Percentiles rank a stretch among this genome's conserved stretches.
phyloP scores from a whole-genome alignment of 75 land plant species.

The Cupressus sempervirens region DNA sequence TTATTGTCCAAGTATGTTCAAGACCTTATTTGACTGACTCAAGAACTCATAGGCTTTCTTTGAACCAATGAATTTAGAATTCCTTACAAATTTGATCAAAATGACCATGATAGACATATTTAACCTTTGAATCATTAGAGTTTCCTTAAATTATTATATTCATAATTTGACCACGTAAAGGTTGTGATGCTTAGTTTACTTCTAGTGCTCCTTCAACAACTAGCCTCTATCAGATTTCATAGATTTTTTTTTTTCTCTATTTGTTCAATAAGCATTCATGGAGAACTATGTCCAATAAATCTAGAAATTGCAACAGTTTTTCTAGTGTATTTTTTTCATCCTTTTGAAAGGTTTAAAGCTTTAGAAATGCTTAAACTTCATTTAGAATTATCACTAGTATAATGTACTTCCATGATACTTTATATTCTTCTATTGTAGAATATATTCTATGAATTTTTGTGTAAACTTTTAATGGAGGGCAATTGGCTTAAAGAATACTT shows the following conservation, averaged over 20 bases:
- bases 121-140: too few relatives aligned
- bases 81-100: too few relatives aligned
- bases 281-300: neutral
- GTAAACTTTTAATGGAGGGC: neutral
- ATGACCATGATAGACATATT: too few relatives aligned
- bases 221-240: conserved; percentile 76
- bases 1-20: too few relatives aligned
- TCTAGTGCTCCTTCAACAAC: too few relatives aligned
- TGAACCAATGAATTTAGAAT: too few relatives aligned
- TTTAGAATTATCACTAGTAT: neutral
- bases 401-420: neutral
- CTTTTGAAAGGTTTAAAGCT: neutral
- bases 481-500: neutral
- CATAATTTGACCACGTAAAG: too few relatives aligned
- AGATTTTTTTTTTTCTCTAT: conserved; percentile 43
- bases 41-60: too few relatives aligned
- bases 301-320: too few relatives aligned
- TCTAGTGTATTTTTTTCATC: neutral
- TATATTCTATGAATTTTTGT: neutral
- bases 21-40: too few relatives aligned
- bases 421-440: neutral
- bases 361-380: neutral
- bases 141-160: too few relatives aligned
- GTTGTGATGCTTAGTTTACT: too few relatives aligned
- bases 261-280: neutral